Percentiles rank a stretch among this genome's conserved stretches.
Evolutionary conservation across 2,329 filamentous ascomycete species (phyloP).

Genomic region (Fusarium nanum): DNA sequence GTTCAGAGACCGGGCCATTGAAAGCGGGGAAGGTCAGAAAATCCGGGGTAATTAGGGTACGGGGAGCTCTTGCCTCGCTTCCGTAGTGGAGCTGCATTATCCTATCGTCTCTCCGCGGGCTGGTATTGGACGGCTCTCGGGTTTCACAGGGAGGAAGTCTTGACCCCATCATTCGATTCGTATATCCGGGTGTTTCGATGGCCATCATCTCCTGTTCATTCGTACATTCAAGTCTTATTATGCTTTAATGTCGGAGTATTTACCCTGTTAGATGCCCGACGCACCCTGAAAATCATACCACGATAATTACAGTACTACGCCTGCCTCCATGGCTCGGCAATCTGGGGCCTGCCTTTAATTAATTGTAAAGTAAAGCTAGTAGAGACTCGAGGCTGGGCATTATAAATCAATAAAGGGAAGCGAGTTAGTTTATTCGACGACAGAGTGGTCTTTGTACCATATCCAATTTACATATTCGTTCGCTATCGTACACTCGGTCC

Average conservation of each 20-base stretch:
- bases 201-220: not conserved
- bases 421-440: too few relatives aligned
- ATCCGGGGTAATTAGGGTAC: conserved; percentile 47
- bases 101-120: conserved; percentile 4
- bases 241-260: not conserved
- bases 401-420: too few relatives aligned
- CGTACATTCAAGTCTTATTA: not conserved
- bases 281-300: not conserved
- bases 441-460: too few relatives aligned
- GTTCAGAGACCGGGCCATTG: conserved; percentile 11
- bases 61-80: conserved; percentile 37
- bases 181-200: conserved; percentile 33
- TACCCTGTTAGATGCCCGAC: conserved; percentile 6
- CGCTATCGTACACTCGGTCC: not conserved
- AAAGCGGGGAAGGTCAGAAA: conserved; percentile 41
- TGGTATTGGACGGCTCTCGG: conserved; percentile 19
- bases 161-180: conserved; percentile 31
- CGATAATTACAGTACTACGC: conserved; percentile 7
- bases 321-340: not conserved
- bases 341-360: not conserved
- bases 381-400: not conserved
- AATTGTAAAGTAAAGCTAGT: not conserved
- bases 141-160: conserved; percentile 6
- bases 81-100: conserved; percentile 36
- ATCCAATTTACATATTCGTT: not conserved